Percentiles rank a stretch among this genome's conserved stretches.
These are phyloP conservation scores for Aspergillus affinis DNA, from an alignment of 495 filamentous ascomycete genomes.

Conservation along the genomic window DNA sequence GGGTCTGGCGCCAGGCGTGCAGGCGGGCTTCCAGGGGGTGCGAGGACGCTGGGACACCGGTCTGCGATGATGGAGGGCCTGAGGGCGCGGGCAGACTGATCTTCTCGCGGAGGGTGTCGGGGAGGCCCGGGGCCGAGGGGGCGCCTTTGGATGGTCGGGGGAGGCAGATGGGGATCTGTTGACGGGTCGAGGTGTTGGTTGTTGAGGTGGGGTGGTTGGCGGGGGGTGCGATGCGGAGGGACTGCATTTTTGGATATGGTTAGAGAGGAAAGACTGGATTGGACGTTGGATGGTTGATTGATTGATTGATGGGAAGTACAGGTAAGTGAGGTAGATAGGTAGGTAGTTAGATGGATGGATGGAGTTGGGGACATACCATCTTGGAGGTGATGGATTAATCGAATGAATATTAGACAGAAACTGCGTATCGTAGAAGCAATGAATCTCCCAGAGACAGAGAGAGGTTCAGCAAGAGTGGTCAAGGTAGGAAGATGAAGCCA, in stretches of 20 bases:
- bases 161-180: constrained; percentile 31
- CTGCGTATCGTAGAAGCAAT: not conserved
- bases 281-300: not conserved
- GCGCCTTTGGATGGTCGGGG: constrained; percentile 57
- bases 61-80: constrained; percentile 45
- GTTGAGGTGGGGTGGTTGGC: constrained; percentile 55
- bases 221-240: constrained; percentile 83
- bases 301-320: not conserved
- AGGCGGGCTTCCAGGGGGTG: constrained; percentile 94
- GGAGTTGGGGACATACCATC: constrained; percentile 31
- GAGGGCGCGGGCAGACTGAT: constrained; percentile 54
- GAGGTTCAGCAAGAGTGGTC: constrained; percentile 18
- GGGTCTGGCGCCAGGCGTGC: constrained; percentile 77
- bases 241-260: constrained; percentile 48
- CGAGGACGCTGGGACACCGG: constrained; percentile 52
- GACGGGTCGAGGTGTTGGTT: constrained; percentile 54
- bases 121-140: constrained; percentile 85
- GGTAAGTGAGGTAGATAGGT: constrained; percentile 1
- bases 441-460: constrained; percentile 1
- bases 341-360: constrained; percentile 1
- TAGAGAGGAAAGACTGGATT: too few relatives aligned
- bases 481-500: constrained; percentile 17
- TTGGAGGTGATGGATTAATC: constrained; percentile 17
- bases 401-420: not conserved
- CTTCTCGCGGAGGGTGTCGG: constrained; percentile 85